Evolutionary conservation across 2,329 filamentous ascomycete species (phyloP), one percentile per base, ranked within the genome.

Genomic region (Fusarium abutilonis): DNA sequence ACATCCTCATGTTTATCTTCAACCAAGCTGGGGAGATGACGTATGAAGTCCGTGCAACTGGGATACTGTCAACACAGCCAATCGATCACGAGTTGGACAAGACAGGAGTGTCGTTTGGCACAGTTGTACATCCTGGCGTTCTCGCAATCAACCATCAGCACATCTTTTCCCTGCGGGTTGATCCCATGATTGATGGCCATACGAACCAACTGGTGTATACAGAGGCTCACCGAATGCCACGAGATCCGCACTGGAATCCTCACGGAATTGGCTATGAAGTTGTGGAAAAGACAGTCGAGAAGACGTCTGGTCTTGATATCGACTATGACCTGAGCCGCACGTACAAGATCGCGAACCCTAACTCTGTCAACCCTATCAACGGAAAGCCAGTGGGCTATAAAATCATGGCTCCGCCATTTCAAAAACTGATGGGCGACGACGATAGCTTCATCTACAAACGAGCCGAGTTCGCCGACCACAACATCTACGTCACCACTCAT

Each of bases 121-220:
- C 84, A 46, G 79, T 89, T 1, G 87, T 91, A 1, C 79, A 81
- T 0, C 83, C 85, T 0, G 88, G 88, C 1, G 84, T 88, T 2
- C 76, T 90, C 4, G 89, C 88, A 0, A 85, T 85, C 49, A 85
- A 89, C 70, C 88, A 91, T 65, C 89, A 91, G 69, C 88, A 91
- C 74, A 80, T 91, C 47, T 90, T 91, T 71, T 82, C 79, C 15
- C 70, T 86, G 21, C 81, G 87, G 2, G 83, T 91, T 41, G 88
- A 91, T 64, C 87, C 88, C 0, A 84, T 84, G 26, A 81, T 89
- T 29, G 86, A 89, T 63, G 23, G 77, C 66, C 57, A 60, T 62
- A 72, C 77, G 3, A 88, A 87, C 60, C 81, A 80, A 0, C 73
- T 88, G 6, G 72, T 77, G 0, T 70, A 78, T 9, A 75, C 78